phyloP scores from a whole-genome alignment of 768 basidiomycete species.

The Suillus americanus region DNA sequence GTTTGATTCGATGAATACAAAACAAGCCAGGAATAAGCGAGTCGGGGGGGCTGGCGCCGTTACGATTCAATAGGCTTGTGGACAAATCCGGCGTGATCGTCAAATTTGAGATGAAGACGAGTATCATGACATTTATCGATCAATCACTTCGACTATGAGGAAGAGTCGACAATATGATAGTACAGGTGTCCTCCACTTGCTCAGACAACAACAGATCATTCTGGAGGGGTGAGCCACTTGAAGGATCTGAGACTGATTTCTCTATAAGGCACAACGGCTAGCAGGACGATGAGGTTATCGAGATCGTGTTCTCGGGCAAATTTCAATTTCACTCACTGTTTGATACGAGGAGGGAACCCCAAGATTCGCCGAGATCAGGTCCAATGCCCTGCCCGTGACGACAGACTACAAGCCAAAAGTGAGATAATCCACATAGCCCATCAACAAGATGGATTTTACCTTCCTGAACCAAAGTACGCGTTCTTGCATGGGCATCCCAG shows the following conservation, averaged over 20 bases:
- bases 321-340: conserved; percentile 14
- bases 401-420: conserved; percentile 40
- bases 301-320: background rate
- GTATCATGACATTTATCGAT: background rate
- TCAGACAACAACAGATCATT: conserved; percentile 49
- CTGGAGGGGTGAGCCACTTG: conserved; percentile 32
- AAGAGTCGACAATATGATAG: conserved; percentile 13
- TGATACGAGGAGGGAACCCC: conserved; percentile 12
- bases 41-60: background rate
- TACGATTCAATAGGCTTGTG: background rate
- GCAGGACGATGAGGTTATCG: conserved; percentile 31
- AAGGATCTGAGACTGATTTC: conserved; percentile 23
- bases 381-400: conserved; percentile 61
- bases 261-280: conserved; percentile 46
- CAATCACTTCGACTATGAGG: background rate
- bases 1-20: background rate
- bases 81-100: background rate
- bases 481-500: conserved; percentile 34
- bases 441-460: conserved; percentile 39
- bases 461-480: conserved; percentile 70
- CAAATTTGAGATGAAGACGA: background rate
- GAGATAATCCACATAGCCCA: background rate
- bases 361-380: conserved; percentile 41
- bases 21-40: background rate
- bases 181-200: conserved; percentile 56